Evolutionary conservation across 257 asterid genomes (phyloP).

Genomic region (Linaria vulgaris): DNA sequence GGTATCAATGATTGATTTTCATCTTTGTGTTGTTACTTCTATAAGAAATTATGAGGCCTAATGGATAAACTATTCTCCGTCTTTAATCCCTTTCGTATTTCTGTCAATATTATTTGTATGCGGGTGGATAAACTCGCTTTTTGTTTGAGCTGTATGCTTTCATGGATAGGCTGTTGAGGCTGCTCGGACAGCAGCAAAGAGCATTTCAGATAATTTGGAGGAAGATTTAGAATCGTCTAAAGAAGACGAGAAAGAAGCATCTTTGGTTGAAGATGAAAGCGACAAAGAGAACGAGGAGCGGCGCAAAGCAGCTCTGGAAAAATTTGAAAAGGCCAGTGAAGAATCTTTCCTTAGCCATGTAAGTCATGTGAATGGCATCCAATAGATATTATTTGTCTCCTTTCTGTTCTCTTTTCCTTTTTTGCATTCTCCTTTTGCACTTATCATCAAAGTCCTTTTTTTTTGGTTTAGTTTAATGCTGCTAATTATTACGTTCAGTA

Average conservation of each 20-base stretch:
- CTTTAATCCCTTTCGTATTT: constrained; percentile 5
- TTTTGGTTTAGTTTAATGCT: not conserved
- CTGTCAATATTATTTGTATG: constrained; percentile 9
- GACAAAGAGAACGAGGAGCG: constrained; percentile 67
- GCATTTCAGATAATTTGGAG: constrained; percentile 48
- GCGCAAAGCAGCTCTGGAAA: constrained; percentile 69
- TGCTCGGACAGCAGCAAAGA: constrained; percentile 65
- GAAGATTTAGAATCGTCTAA: constrained; percentile 74
- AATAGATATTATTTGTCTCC: constrained; percentile 5
- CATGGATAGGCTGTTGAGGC: constrained; percentile 79
- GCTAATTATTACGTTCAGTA: constrained; percentile 3
- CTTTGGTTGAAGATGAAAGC: constrained; percentile 58
- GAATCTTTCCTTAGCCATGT: constrained; percentile 91
- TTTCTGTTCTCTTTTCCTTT: not conserved
- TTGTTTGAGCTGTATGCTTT: constrained; percentile 26
- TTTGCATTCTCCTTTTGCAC: not conserved
- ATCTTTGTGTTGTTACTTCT: not conserved
- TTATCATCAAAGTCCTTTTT: constrained; percentile 17
- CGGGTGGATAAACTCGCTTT: not conserved
- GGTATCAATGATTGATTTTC: not conserved
- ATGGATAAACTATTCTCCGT: not conserved
- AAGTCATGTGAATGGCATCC: constrained; percentile 25
- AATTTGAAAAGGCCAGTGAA: constrained; percentile 87
- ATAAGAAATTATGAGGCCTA: not conserved
- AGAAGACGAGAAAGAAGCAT: constrained; percentile 43